Evolutionary conservation across 2,329 filamentous ascomycete species (phyloP).

Genomic region (Shiraia sp.): DNA sequence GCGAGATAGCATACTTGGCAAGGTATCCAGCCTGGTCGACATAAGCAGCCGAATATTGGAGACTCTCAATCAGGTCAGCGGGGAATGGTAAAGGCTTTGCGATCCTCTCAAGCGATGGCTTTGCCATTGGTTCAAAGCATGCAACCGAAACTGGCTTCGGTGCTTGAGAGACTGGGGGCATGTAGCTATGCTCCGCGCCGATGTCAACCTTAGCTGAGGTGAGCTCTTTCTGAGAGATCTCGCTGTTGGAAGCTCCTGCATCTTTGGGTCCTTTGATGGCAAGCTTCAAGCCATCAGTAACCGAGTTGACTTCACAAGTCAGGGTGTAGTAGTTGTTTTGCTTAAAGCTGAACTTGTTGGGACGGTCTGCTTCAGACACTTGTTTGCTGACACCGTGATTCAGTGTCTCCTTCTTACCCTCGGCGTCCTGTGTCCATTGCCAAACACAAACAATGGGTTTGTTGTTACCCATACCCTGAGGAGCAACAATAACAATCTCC

Average conservation of each 20-base stretch:
- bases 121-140: conserved; percentile 1
- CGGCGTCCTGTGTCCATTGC: conserved; percentile 7
- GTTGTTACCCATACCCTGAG: conserved; percentile 4
- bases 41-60: conserved; percentile 3
- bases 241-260: background rate
- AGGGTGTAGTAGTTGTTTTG: conserved; percentile 3
- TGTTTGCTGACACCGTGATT: background rate
- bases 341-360: conserved; percentile 4
- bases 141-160: background rate
- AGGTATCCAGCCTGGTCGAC: conserved; percentile 6
- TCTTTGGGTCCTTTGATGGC: background rate
- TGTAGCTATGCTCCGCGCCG: conserved; percentile 3
- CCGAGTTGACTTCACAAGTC: conserved; percentile 2
- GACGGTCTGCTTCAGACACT: background rate
- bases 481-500: conserved; percentile 1
- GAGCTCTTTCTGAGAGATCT: conserved; percentile 1
- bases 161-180: background rate
- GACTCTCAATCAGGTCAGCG: conserved; percentile 1
- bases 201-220: background rate
- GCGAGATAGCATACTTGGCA: conserved; percentile 3
- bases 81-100: conserved; percentile 2
- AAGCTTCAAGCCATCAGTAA: conserved; percentile 1
- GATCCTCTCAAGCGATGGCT: conserved; percentile 1
- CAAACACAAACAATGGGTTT: conserved; percentile 4
- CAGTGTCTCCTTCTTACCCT: background rate